These are phyloP conservation scores for Eucalyptus pumila DNA, from an alignment of 345 rosid species.

Conservation along the genomic window DNA sequence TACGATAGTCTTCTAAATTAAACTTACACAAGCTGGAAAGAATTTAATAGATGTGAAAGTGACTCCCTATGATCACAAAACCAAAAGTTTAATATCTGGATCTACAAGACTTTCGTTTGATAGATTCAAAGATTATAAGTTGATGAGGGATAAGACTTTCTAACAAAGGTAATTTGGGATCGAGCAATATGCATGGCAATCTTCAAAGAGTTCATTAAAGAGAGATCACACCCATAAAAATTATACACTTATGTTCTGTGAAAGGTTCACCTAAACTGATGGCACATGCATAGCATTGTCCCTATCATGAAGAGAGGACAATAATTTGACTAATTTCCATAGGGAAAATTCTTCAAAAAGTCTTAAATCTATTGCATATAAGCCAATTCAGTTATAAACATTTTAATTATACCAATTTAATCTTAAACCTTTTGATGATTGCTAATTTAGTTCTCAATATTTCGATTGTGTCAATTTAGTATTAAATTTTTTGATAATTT, in stretches of 20 bases:
- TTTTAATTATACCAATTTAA: too few species aligned
- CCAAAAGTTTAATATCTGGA: background rate
- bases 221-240: background rate
- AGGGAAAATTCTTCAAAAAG: too few species aligned
- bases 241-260: background rate
- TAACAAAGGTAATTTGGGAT: background rate
- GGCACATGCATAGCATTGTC: background rate
- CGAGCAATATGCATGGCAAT: background rate
- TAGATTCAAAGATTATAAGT: background rate
- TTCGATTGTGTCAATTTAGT: too few species aligned
- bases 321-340: background rate
- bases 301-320: background rate
- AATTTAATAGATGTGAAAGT: background rate
- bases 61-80: background rate
- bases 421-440: too few species aligned
- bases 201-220: background rate
- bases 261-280: background rate
- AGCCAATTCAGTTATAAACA: too few species aligned
- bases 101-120: background rate
- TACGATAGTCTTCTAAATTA: background rate
- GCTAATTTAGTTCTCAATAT: too few species aligned
- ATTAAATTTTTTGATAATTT: too few species aligned
- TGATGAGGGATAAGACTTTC: background rate
- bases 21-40: background rate
- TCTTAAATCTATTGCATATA: too few species aligned